phyloP scores from a whole-genome alignment of 2,329 filamentous ascomycete species.

The Aspergillus pseudoglaucus region DNA sequence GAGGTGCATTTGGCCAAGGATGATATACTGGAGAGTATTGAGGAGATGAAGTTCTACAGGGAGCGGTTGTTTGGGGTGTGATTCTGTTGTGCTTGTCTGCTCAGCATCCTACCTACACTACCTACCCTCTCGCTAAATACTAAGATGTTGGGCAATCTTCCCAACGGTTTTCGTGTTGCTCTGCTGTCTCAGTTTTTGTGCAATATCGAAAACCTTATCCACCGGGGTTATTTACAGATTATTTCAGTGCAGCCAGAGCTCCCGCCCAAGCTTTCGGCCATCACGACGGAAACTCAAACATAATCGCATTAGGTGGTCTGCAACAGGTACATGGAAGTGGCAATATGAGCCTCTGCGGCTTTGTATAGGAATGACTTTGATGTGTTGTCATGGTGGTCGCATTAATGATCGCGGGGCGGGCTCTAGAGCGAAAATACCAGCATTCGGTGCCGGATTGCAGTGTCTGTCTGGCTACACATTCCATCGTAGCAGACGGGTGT shows the following conservation, averaged over 20 bases:
- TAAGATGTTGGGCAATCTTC: neutral
- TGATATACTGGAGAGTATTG: constrained; percentile 93
- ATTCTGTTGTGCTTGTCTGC: neutral
- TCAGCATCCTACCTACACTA: too few species aligned
- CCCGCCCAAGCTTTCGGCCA: neutral
- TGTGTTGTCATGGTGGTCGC: neutral
- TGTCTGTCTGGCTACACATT: neutral
- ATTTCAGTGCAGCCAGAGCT: neutral
- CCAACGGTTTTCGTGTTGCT: neutral
- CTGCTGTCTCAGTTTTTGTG: too few species aligned
- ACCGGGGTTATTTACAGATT: too few species aligned
- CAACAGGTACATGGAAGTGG: neutral
- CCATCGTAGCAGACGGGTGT: neutral
- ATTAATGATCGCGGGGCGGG: constrained; percentile 1
- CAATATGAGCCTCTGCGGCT: neutral
- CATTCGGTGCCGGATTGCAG: too few species aligned
- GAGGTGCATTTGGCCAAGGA: constrained; percentile 73
- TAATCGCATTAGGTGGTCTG: too few species aligned
- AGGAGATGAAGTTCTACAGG: constrained; percentile 79
- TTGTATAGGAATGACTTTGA: neutral
- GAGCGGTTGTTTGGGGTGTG: constrained; percentile 55
- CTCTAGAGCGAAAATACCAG: constrained; percentile 3
- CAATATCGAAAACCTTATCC: too few species aligned
- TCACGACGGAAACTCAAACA: too few species aligned
- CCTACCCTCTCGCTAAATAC: neutral